Conservation (phyloP, 345 rosid genomes). For the Gossypium arboreum region DNA sequence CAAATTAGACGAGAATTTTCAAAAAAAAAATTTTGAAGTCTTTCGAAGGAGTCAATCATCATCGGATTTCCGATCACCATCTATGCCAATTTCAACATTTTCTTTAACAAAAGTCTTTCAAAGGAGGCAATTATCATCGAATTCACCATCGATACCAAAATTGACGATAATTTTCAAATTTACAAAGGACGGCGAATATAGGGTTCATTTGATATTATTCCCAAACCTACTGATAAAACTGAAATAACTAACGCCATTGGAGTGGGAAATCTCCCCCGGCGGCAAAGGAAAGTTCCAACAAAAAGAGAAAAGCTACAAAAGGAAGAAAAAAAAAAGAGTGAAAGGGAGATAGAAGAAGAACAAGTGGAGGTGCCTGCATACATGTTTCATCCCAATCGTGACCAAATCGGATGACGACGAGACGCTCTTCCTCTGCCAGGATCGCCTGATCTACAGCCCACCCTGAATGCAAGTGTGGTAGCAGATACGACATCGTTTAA, state of each 20-base stretch:
- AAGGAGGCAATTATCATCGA: neutral
- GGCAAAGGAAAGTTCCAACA: neutral
- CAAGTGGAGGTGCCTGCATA: conserved; percentile 58
- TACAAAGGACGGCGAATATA: neutral
- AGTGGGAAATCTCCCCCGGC: no score
- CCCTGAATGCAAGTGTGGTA: conserved; percentile 88
- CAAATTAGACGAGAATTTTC: no score
- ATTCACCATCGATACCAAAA: no score
- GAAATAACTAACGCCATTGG: neutral
- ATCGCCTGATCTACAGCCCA: conserved; percentile 96
- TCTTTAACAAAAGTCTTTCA: neutral
- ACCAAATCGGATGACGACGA: conserved; percentile 86
- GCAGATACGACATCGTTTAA: conserved; percentile 62
- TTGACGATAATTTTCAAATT: no score
- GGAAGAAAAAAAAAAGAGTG: neutral
- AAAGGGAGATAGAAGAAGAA: neutral
- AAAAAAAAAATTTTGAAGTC: no score
- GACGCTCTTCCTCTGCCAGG: conserved; percentile 89
- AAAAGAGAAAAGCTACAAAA: neutral
- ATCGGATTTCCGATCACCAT: neutral
- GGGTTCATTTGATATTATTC: neutral
- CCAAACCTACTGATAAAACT: neutral
- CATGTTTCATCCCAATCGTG: conserved; percentile 97
- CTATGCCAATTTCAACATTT: no score
- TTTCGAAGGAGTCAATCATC: no score